phyloP scores from a whole-genome alignment of 148 eudicot genomes.

The Heliosperma pusillum region DNA sequence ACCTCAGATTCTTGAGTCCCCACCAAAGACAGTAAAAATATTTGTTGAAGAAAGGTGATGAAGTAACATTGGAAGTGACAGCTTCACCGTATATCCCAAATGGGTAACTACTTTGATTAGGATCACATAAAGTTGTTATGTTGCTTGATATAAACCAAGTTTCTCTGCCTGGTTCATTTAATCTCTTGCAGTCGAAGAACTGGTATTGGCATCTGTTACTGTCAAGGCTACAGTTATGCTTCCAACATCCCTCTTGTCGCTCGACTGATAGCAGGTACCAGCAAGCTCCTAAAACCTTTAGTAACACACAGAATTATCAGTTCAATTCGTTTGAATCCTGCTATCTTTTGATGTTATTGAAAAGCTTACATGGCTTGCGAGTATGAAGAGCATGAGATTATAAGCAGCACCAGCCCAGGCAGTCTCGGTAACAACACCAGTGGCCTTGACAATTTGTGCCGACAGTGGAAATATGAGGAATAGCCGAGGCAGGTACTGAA shows the following conservation, averaged over 20 bases:
- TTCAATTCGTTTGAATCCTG: no score
- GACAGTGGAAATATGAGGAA: slow-evolving; percentile 56
- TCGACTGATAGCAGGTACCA: slow-evolving; percentile 84
- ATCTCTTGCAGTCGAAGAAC: slow-evolving; percentile 52
- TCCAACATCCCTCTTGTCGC: slow-evolving; percentile 80
- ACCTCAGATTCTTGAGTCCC: slow-evolving; percentile 87
- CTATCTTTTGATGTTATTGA: no score
- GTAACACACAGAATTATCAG: not conserved
- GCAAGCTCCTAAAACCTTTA: slow-evolving; percentile 70
- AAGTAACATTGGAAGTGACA: slow-evolving; percentile 36
- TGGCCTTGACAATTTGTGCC: slow-evolving; percentile 52
- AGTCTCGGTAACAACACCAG: slow-evolving; percentile 73
- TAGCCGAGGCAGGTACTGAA: slow-evolving; percentile 58
- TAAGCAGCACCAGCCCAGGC: slow-evolving; percentile 88
- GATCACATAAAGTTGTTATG: slow-evolving; percentile 43
- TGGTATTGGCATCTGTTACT: slow-evolving; percentile 31
- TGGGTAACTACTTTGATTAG: slow-evolving; percentile 28
- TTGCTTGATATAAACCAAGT: slow-evolving; percentile 63
- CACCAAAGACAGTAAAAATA: slow-evolving; percentile 93
- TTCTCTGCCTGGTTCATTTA: slow-evolving; percentile 31
- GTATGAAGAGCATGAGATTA: slow-evolving; percentile 61
- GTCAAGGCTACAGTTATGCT: slow-evolving; percentile 35
- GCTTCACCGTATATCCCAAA: slow-evolving; percentile 75
- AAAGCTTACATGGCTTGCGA: slow-evolving; percentile 66
- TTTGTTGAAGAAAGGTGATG: slow-evolving; percentile 49